Evolutionary conservation across 257 asterid genomes (phyloP), one percentile per base, ranked within the genome.

Genomic region (Cinchona pubescens): DNA sequence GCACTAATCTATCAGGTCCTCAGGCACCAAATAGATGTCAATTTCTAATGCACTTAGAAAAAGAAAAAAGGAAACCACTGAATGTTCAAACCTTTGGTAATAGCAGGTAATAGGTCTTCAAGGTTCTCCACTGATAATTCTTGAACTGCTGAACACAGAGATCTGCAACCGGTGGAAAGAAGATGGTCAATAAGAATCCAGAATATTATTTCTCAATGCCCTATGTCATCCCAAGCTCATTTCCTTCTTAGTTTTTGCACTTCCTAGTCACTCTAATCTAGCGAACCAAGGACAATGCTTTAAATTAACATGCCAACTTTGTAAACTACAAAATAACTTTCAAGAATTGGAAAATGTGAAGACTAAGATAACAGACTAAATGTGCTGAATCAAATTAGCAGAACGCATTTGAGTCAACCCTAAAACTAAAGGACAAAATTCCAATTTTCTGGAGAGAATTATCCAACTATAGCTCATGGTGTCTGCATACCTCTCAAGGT

Each of bases 81-180:
- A 69, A 67, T 58, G 67, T 71, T 23, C 25, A 21, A 67, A 89
- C 97, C 95, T 74, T 83, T 86, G 76, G 67, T 79, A 77, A 51
- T 76, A 68, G 83, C 34, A 59, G 88, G 83, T 63, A 90, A 78
- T 78, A 94, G 79, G 55, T 78, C 87, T 69, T 90, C 84, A 61
- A 94, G 90, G 84, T 81, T 84, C 75, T 85, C 91, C 25, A 68
- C 60, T 37, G 93, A 78, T 80, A 92, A 78, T 82, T 92, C 96
- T 87, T 88, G 90, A 74, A 80, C 84, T 64, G 83, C 91, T 7
- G 96, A 86, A 88, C 97, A 94, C 62, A 35, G 58, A 70, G 97
- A 87, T 80, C 99, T 94, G 88, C 32, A 79, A 78, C 23, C 71
- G 19, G 30, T 56, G 25, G 79, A 49, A 74, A 63, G 38, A 60